Evolutionary conservation across 331 rosid species (phyloP).

Genomic region (Acacia pycnantha): DNA sequence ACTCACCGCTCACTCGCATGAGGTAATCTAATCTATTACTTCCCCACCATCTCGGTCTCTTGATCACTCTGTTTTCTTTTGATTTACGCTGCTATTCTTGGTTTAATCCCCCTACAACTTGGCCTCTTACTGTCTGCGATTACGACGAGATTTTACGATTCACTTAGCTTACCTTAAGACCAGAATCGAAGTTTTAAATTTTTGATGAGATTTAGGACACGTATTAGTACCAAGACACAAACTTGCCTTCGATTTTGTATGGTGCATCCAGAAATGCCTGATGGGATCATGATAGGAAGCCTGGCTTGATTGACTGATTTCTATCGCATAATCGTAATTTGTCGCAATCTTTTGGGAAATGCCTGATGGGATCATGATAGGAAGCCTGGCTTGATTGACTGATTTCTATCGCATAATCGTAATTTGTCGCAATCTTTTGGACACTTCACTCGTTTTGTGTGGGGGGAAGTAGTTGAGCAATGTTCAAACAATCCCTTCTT

Average conservation of each 20-base stretch:
- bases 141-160: neutral
- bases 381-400: neutral
- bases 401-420: neutral
- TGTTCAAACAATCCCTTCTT: neutral
- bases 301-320: neutral
- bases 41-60: neutral
- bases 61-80: neutral
- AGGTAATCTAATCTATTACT: constrained; percentile 34
- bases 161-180: neutral
- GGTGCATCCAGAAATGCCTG: neutral
- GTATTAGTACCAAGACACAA: neutral
- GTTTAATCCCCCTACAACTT: neutral
- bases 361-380: neutral
- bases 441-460: neutral
- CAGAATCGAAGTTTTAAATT: neutral
- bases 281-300: neutral
- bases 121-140: neutral
- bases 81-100: neutral
- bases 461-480: neutral
- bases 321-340: neutral
- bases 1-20: neutral
- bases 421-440: neutral
- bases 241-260: neutral
- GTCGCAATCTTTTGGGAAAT: neutral
- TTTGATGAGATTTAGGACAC: neutral